Conservation (phyloP, 768 basidiomycete species). For the Suillus subaureus region DNA sequence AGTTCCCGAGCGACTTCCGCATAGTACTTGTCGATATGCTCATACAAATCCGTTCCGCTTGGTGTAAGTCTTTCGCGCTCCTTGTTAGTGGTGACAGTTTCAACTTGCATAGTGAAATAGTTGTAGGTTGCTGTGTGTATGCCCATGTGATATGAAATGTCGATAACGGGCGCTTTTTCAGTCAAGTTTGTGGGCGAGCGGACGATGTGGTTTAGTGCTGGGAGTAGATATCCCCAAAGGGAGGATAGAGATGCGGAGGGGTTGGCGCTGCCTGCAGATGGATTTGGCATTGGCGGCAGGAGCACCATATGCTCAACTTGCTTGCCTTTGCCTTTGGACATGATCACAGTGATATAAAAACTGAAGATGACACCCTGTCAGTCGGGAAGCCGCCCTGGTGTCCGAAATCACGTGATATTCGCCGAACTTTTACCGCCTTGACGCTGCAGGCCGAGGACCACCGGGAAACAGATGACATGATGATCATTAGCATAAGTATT, state of each 20-base stretch:
- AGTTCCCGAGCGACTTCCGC: conserved; percentile 62
- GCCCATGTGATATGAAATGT: conserved; percentile 71
- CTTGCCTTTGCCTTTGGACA: conserved; percentile 37
- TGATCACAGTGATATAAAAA: conserved; percentile 11
- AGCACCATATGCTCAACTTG: conserved; percentile 24
- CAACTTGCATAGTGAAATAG: conserved; percentile 68
- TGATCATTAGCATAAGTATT: background rate
- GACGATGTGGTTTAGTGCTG: conserved; percentile 77
- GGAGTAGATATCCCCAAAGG: conserved; percentile 75
- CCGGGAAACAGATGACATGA: background rate
- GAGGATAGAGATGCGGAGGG: conserved; percentile 72
- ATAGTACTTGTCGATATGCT: conserved; percentile 73
- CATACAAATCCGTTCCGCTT: conserved; percentile 71
- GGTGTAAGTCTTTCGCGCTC: conserved; percentile 33
- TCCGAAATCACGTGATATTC: background rate
- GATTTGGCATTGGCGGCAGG: conserved; percentile 47
- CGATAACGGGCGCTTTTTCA: conserved; percentile 69
- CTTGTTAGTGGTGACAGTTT: conserved; percentile 41
- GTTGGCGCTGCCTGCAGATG: conserved; percentile 67
- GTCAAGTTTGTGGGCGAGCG: conserved; percentile 63
- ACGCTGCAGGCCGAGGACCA: background rate
- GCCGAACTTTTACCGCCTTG: background rate
- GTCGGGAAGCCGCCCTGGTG: background rate
- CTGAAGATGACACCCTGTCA: background rate
- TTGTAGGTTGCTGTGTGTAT: conserved; percentile 85